Evolutionary conservation across 371 early-diverging fungal species (phyloP), one percentile per base, ranked within the genome.

Genomic region (Haplosporangium sp.): DNA sequence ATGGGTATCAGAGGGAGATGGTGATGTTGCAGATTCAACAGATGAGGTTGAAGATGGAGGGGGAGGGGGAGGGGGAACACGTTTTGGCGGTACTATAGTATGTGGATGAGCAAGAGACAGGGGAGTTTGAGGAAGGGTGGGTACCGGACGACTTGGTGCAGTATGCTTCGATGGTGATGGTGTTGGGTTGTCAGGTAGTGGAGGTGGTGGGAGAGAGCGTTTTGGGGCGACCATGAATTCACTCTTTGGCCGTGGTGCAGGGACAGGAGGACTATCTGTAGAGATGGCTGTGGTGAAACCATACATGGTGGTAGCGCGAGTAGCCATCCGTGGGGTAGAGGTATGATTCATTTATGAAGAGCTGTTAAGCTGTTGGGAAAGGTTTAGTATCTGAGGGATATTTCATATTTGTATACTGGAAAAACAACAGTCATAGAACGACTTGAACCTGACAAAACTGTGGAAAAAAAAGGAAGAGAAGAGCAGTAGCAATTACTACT

Each of bases 191-290:
- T 35, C 44, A 39, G 58, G 68, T 1, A 61, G 55, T n/a, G 69
- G 68, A 20, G 74, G 69, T 4, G 74, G 74, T 52, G 69, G 65
- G 17, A 69, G 55, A 1, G 65, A 44, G 34, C 68, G 69, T 27
- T 37, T 50, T 37, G 75, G 75, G 5, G 63, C 42, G n/a, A 66
- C 48, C 13, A 69, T 44, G 35, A 68, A 40, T n/a, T 70, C 71
- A 55, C 76, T 76, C 59, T 76, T 76, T 48, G 76, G 76, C 2
- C 71, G 67, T 3, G 64, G 71, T 3, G 56, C 50, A 9, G 75
- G 75, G 2, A 52, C 53, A 15, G 52, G 27, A 19, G 52, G 34
- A 42, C 60, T 19, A 20, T 39, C 20, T 52, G 53, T n/a, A 27
- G 42, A 27, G 60, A 10, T 55, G 7, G 66, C 10, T 10, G 34